A percentile compares a stretch with the other conserved stretches of the same genome.
phyloP scores from a whole-genome alignment of 306 rosid genomes.

The Hippophae gyantsensis region DNA sequence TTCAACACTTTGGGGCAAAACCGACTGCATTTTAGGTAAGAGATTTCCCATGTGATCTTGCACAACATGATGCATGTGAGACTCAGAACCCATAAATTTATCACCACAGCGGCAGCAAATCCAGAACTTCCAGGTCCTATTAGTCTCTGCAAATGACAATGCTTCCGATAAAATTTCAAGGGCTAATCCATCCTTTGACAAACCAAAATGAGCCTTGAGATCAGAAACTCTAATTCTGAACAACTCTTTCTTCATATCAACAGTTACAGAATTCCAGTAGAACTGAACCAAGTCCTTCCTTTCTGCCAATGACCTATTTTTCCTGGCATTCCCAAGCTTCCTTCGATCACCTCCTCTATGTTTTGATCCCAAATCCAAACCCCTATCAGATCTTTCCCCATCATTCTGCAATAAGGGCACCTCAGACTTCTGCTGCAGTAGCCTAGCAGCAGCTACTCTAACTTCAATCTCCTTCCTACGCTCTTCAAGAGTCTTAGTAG shows the following conservation, averaged over 20 bases:
- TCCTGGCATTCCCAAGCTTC: conserved; percentile 39
- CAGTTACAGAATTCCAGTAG: conserved; percentile 61
- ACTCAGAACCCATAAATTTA: conserved; percentile 45
- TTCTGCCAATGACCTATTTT: conserved; percentile 58
- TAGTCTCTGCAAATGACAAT: conserved; percentile 47
- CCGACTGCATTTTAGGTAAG: conserved; percentile 55
- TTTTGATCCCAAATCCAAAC: conserved; percentile 45
- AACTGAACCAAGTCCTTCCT: conserved; percentile 61
- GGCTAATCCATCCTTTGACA: conserved; percentile 51
- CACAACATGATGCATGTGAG: conserved; percentile 70
- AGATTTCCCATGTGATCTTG: conserved; percentile 78
- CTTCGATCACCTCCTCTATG: conserved; percentile 62
- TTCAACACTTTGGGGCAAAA: conserved; percentile 69
- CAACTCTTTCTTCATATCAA: conserved; percentile 59
- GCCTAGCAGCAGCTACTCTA: conserved; percentile 91
- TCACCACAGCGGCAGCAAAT: conserved; percentile 61
- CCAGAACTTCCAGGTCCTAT: conserved; percentile 80
- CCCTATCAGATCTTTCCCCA: conserved; percentile 47
- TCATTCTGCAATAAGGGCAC: conserved; percentile 44
- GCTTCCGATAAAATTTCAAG: conserved; percentile 64
- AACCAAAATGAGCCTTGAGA: conserved; percentile 57
- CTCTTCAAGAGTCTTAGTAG: conserved; percentile 79
- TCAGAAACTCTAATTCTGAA: conserved; percentile 57
- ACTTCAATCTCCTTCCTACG: conserved; percentile 93
- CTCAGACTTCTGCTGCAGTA: conserved; percentile 87